Evolutionary conservation across 306 rosid genomes (phyloP).

Genomic region (barrel medic (Medicago truncatula)): MtrunA17r5.0-ANR NC_053049.1:45534501-45535000

Average conservation of each 20-base stretch:
- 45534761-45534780: slow-evolving; percentile 4
- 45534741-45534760: neutral
- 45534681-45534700: neutral
- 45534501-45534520: neutral
- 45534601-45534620: slow-evolving; percentile 73
- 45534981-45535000: neutral
- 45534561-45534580: slow-evolving; percentile 18
- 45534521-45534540: neutral
- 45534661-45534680: slow-evolving; percentile 41
- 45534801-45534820: neutral
- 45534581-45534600: slow-evolving; percentile 81
- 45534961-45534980: neutral
- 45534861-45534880: neutral
- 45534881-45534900: neutral
- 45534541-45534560: neutral
- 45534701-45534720: neutral
- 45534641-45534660: slow-evolving; percentile 63
- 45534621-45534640: slow-evolving; percentile 81
- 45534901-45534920: slow-evolving; percentile 25
- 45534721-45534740: neutral
- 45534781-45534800: neutral
- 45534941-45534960: neutral
- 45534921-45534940: slow-evolving; percentile 20
- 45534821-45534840: neutral
- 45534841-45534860: neutral